Conservation (phyloP, 2,329 filamentous ascomycete genomes). For the Emericellopsis cladophorae region DNA sequence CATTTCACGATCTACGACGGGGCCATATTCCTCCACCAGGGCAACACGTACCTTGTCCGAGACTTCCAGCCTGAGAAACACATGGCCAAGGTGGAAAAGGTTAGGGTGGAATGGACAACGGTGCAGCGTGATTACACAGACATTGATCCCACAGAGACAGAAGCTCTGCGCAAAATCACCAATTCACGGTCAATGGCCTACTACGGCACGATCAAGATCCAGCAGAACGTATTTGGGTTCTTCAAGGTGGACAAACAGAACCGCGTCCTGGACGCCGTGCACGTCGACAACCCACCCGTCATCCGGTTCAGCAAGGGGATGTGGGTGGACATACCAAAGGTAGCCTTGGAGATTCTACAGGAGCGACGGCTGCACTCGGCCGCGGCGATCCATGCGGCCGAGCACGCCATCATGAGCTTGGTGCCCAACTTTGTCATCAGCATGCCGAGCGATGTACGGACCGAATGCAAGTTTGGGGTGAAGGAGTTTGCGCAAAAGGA, state of each 20-base stretch:
- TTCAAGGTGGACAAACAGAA: slow-evolving; percentile 89
- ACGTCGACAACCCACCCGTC: slow-evolving; percentile 88
- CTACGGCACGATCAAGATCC: slow-evolving; percentile 75
- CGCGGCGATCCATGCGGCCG: slow-evolving; percentile 85
- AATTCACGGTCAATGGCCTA: slow-evolving; percentile 59
- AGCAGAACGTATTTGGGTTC: slow-evolving; percentile 85
- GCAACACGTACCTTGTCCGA: slow-evolving; percentile 81
- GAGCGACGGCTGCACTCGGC: slow-evolving; percentile 65
- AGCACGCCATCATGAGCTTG: slow-evolving; percentile 77
- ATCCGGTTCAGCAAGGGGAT: slow-evolving; percentile 76
- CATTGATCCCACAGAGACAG: slow-evolving; percentile 84
- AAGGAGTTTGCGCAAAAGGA: slow-evolving; percentile 74
- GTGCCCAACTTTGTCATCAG: slow-evolving; percentile 86
- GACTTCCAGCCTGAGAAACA: slow-evolving; percentile 72
- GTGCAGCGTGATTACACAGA: slow-evolving; percentile 88
- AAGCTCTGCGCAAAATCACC: slow-evolving; percentile 64
- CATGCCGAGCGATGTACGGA: slow-evolving; percentile 82
- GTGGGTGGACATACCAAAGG: slow-evolving; percentile 85
- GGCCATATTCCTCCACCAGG: slow-evolving; percentile 93
- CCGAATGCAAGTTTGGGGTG: slow-evolving; percentile 79
- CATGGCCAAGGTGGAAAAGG: slow-evolving; percentile 77
- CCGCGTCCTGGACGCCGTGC: slow-evolving; percentile 79
- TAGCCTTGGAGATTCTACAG: slow-evolving; percentile 67
- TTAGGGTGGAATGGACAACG: slow-evolving; percentile 91
- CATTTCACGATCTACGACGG: slow-evolving; percentile 96